Conservation (phyloP, 208 protist species). For the Acanthamoeba polyphaga region DNA sequence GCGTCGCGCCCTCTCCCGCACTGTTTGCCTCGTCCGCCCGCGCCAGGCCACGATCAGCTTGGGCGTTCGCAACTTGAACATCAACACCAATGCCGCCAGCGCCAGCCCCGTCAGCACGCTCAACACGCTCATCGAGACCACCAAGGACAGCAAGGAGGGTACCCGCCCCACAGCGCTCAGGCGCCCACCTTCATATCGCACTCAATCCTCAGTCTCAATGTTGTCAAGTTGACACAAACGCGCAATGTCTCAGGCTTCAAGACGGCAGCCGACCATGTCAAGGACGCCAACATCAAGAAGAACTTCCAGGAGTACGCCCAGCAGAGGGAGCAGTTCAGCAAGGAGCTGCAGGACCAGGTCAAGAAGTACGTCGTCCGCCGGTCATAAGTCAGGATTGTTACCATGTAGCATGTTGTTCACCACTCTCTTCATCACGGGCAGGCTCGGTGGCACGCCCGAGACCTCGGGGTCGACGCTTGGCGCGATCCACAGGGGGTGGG, state of each 20-base stretch:
- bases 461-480: background rate
- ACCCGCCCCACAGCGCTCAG: background rate
- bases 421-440: background rate
- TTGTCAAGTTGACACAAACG: background rate
- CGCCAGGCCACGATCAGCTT: background rate
- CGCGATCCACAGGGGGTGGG: background rate
- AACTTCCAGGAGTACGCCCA: conserved; percentile 43
- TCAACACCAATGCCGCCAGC: background rate
- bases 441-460: background rate
- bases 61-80: background rate
- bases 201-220: too few relatives aligned
- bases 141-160: conserved; percentile 64
- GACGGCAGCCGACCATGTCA: background rate
- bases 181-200: too few relatives aligned
- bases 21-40: background rate
- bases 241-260: background rate
- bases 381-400: too few relatives aligned
- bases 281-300: conserved; percentile 23
- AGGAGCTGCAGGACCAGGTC: conserved; percentile 56
- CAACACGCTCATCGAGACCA: conserved; percentile 52
- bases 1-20: background rate
- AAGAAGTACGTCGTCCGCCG: background rate
- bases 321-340: conserved; percentile 41
- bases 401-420: too few relatives aligned
- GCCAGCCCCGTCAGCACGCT: background rate